Evolutionary conservation across 2,329 filamentous ascomycete species (phyloP), one percentile per base, ranked within the genome.

Genomic region (Ophiostoma sp.): DNA sequence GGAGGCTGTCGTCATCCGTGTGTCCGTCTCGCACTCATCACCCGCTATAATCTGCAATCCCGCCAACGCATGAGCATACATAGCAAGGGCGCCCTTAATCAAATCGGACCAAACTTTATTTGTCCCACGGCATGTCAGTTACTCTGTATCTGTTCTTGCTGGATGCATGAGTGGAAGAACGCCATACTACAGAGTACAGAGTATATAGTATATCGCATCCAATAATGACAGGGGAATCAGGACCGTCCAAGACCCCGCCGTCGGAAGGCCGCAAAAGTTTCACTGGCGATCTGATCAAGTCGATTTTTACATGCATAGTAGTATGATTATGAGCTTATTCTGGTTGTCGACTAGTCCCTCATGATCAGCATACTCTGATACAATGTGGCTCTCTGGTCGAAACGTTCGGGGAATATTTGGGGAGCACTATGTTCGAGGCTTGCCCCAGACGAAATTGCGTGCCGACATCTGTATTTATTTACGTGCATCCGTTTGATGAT

Each of bases 281-380:
- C 60, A 64, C 60, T 33, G 60, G 13, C 60, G 35, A 39, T 39
- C 60, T 62, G 52, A 23, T 52, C 48, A 23, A 57, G n/a, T 33
- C 27, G 35, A 64, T 27, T 7, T 41, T 41, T 2, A 41, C 15
- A 41, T 41, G 39, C 39, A 11, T 41, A 11, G 10, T 11, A 11
- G 10, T 41, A 41, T 41, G 39, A 11, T 11, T 41, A 41, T 41
- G 10, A 11, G 39, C 39, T 41, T 48, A 20, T 48, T 20, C 15
- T 20, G 17, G 5, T n/a, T 4, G 4, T 57, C 52, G 10, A 36
- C 33, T 36, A 65, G 33, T 11, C 33, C 60, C 33, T 65, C 60
- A 64, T 65, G 35, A 39, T 65, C 33, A 36, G n/a, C 62, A 65
- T 35, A 39, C 35, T 65, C 62, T 65, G 62, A 65, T 65, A 65